Evolutionary conservation across 768 basidiomycete genomes (phyloP), one percentile per base, ranked within the genome.

Genomic region (Boletus speciosus): DNA sequence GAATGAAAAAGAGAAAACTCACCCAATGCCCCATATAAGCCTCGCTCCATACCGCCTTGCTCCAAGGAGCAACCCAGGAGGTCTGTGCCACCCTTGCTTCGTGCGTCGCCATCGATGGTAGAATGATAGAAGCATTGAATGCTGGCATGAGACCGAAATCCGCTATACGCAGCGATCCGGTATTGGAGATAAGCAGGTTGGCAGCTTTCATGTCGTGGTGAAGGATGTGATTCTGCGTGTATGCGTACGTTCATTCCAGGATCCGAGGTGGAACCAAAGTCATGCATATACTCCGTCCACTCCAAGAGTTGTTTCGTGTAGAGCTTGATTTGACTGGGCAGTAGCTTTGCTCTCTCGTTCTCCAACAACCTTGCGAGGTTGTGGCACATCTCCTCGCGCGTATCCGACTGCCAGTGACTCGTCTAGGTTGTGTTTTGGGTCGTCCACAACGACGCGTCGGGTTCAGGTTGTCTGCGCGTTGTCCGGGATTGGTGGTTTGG

Each of bases 171-270:
- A 98, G 77, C n/a, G 79, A 77, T 5, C 96, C 97, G 6, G 78
- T 73, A 66, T 95, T 94, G 51, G 86, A 88, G 47, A 99, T 96
- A 43, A 99, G 85, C 46, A 98, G 74, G 68, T 98, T 99, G 34
- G 97, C 97, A 5, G 97, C 91, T 68, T 99, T 99, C 90, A 99
- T 95, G 64, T 98, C 97, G 42, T 97, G 93, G 70, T 99, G 97
- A 4, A 99, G 78, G 63, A 98, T 96, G 60, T 92, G 84, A 71
- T 98, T 96, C 96, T 98, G 55, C 25, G 42, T 52, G 32, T 36
- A 53, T 49, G 56, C 47, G 54, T 50, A 35, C 56, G 50, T 57
- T 35, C 52, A 52, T 21, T 41, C 51, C n/a, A 25, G 35, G 40
- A 49, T 19, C 56, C 36, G 25, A 56, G 34, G 19, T 19, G 23